Base-by-base conservation (phyloP, 768 basidiomycete species). In the Lentinus tigrinus region DNA sequence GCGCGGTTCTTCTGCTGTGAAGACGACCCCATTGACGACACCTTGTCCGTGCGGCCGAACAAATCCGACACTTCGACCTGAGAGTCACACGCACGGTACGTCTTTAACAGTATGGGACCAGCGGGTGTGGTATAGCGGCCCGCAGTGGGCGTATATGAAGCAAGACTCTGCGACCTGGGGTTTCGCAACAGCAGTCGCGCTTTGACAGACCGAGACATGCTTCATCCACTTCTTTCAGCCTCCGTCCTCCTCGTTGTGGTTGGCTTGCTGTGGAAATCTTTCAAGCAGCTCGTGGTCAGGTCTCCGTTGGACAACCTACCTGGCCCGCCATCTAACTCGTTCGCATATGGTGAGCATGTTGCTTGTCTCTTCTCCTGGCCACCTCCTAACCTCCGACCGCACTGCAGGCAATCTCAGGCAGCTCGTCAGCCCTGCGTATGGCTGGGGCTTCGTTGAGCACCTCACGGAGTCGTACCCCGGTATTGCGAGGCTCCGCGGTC, bases 231-330 rank as follows among this genome's bases (percentile, higher is more conserved):
- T 16, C 19, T 39, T 19, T 19, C 38, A 16, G 37, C 34, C 19
- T 5, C 24, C 3, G 34, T 39, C 11, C 19, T 51, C 6, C 37
- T 31, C 36, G 10, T n/a, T 19, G 49, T 39, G 10, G n/a, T 56
- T 1, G 61, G 59, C 56, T 10, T 61, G 21, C 28, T 67, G 14
- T 64, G 63, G 61, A 62, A 57, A 52, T 13, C 49, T 10, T 44
- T 62, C 47, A 38, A 54, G 28, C 40, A 37, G 46, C n/a, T 56
- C 11, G 2, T 60, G 19, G 40, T 53, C 7, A 52, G 51, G 46
- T 67, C 68, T 3, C 61, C 70, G n/a, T 63, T 78, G 1, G 71
- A 75, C 52, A 75, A 77, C 54, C 69, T 79, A 52, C 76, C 77
- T 1, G 78, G 78, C 1, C 78, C 78, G 0, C 63, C 69, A 2